Conservation (phyloP, 768 basidiomycete genomes). For the Tylopilus sp. region DNA sequence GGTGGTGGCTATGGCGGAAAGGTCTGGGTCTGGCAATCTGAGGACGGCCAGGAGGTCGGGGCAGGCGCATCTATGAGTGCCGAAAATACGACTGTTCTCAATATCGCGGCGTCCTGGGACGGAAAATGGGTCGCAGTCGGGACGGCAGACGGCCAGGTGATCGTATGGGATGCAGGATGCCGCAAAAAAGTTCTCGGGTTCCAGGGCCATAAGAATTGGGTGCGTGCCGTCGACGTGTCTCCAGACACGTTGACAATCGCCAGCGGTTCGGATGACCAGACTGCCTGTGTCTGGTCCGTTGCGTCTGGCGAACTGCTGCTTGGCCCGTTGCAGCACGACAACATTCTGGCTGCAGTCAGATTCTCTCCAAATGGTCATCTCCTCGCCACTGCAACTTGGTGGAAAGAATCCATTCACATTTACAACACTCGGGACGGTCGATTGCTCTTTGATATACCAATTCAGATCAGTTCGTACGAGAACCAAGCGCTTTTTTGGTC, state of each 20-base stretch:
- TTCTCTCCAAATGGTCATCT: slow-evolving; percentile 11
- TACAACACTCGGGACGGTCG: slow-evolving; percentile 6
- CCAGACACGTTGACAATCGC: slow-evolving; percentile 6
- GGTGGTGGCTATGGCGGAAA: slow-evolving; percentile 10
- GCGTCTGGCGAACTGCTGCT: slow-evolving; percentile 5
- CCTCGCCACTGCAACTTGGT: slow-evolving; percentile 15
- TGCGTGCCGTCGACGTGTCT: slow-evolving; percentile 19
- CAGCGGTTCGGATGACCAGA: slow-evolving; percentile 12
- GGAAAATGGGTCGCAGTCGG: slow-evolving; percentile 10
- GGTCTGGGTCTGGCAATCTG: slow-evolving; percentile 2
- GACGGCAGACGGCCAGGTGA: slow-evolving; percentile 2
- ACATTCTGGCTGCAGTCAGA: slow-evolving; percentile 5
- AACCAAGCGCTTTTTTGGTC: slow-evolving; percentile 15
- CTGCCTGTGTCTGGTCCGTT: slow-evolving; percentile 11
- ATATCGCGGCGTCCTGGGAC: slow-evolving; percentile 5
- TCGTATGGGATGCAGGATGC: slow-evolving; percentile 10
- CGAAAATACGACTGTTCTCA: slow-evolving; percentile 1
- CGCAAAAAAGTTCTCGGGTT: slow-evolving; percentile 6
- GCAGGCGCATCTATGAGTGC: slow-evolving; percentile 6
- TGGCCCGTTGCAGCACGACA: slow-evolving; percentile 7
- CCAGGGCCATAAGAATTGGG: slow-evolving; percentile 5
- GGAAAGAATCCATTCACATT: slow-evolving; percentile 10
- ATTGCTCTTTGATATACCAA: slow-evolving; percentile 6
- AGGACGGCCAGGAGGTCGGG: slow-evolving; percentile 3
- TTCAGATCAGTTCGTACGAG: slow-evolving; percentile 8